These are phyloP conservation scores for Mollisia scopiformis DNA, from an alignment of 2,329 filamentous ascomycete species.

Conservation along the genomic window DNA sequence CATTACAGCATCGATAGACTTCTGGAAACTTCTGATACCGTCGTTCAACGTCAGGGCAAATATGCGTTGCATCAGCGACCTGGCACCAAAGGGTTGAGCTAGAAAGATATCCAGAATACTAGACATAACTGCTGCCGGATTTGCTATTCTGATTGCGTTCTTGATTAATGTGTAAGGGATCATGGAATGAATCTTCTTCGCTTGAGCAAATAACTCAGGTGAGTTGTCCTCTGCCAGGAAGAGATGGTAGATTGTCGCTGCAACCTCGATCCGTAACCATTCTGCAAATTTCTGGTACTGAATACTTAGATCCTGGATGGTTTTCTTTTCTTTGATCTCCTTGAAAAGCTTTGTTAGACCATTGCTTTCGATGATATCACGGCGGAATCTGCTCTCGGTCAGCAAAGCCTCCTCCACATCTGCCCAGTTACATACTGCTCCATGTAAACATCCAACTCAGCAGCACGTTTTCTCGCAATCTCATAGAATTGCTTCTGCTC, in stretches of 20 bases:
- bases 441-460: conserved; percentile 97
- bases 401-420: background rate
- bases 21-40: conserved; percentile 84
- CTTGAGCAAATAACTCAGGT: conserved; percentile 91
- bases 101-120: conserved; percentile 92
- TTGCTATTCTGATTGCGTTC: conserved; percentile 95
- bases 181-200: conserved; percentile 90
- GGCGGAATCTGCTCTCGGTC: conserved; percentile 54
- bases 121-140: conserved; percentile 97
- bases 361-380: conserved; percentile 71
- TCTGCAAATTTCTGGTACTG: conserved; percentile 99
- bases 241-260: conserved; percentile 93
- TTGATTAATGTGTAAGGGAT: conserved; percentile 93
- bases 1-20: conserved; percentile 78
- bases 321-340: conserved; percentile 89
- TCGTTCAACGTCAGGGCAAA: conserved; percentile 91
- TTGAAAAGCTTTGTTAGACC: conserved; percentile 90
- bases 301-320: conserved; percentile 83
- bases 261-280: conserved; percentile 96
- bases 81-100: conserved; percentile 88
- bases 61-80: conserved; percentile 90
- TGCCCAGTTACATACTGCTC: conserved; percentile 67
- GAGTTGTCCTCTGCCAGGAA: conserved; percentile 99
- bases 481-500: conserved; percentile 96
- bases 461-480: conserved; percentile 85